Base-by-base conservation (phyloP, 2,329 filamentous ascomycete genomes). In the Alternaria triticina region DNA sequence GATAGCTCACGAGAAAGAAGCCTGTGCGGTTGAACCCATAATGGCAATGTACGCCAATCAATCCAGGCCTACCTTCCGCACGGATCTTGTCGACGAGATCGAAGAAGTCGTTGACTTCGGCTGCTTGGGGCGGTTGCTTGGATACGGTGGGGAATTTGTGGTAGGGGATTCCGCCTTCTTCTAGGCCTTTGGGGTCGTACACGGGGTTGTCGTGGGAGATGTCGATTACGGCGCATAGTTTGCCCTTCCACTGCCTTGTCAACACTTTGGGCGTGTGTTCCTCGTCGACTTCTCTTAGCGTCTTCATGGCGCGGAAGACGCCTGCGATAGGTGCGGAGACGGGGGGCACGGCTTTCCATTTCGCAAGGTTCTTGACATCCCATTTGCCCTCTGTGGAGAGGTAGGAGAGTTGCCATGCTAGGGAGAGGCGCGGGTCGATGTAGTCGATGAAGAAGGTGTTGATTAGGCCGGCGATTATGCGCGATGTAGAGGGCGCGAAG, bases 11-110 rank as follows among this genome's bases (percentile, higher is more conserved):
- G 54, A 98, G 88, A 75, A 97, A 92, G 78, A 95, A 97, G 0
- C 95, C 95, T 0, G 95, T 97, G 22, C 94, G 88, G 77, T 98
- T 97, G 82, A 96, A 97, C 0, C 95, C 95, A 72, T 97, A 97
- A 75, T 98, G 95, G 74, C 95, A 98, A 77, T 98, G 95, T 0
- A 97, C 93, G 3, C 91, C 94, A 55, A 97, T 87, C 51, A 90
- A 59, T 13, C 68, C 58, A 40, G 73, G 60, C 78, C 81, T 65
- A 1, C 62, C 59, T 40, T 77, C 69, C 6, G 57, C 63, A 1
- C 79, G 71, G 3, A 85, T 70, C 6, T 73, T 65, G 68, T 90
- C 87, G 20, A 91, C 84, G 3, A 90, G 76, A 2, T 82, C 81
- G 59, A 89, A 86, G 72, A 91, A 91, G 6, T 84, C 82, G 17